Evolutionary conservation across 305 asterid genomes (phyloP).

Genomic region (Solanum chacoense): DNA sequence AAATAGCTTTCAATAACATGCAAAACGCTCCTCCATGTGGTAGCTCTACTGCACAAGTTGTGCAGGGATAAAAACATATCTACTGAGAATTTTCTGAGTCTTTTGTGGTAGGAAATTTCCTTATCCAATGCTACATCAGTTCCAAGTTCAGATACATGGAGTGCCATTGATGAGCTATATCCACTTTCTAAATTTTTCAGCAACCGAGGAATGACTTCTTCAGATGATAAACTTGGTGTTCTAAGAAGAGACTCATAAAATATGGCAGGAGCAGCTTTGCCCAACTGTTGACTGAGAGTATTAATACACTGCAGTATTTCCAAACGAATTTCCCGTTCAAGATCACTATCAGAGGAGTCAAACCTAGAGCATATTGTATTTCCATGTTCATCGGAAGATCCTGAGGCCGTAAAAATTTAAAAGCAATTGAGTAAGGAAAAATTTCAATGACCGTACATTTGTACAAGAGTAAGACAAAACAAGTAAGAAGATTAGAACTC

Average conservation of each 20-base stretch:
- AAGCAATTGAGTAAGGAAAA: slow-evolving; percentile 11
- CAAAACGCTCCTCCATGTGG: slow-evolving; percentile 71
- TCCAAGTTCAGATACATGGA: slow-evolving; percentile 64
- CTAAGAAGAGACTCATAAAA: slow-evolving; percentile 60
- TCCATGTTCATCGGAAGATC: slow-evolving; percentile 47
- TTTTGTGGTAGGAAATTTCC: slow-evolving; percentile 62
- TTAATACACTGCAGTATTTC: slow-evolving; percentile 63
- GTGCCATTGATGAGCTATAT: slow-evolving; percentile 46
- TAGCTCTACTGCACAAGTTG: slow-evolving; percentile 57
- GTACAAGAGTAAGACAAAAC: not conserved
- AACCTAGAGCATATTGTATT: slow-evolving; percentile 21
- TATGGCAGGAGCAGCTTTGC: slow-evolving; percentile 79
- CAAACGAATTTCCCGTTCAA: slow-evolving; percentile 43
- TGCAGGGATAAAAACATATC: slow-evolving; percentile 67
- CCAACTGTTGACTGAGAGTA: slow-evolving; percentile 72
- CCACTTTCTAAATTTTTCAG: slow-evolving; percentile 72
- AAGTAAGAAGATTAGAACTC: slow-evolving; percentile 1
- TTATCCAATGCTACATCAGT: slow-evolving; percentile 75
- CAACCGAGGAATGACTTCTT: slow-evolving; percentile 68
- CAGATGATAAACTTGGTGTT: slow-evolving; percentile 48
- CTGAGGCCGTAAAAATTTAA: slow-evolving; percentile 28
- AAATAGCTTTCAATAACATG: slow-evolving; percentile 64
- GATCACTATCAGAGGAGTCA: slow-evolving; percentile 36
- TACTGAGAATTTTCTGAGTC: slow-evolving; percentile 70
- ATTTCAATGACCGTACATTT: not conserved